Percentiles rank a stretch among this genome's conserved stretches.
These are phyloP conservation scores for Perilla frutescens DNA, from an alignment of 257 asterid species.

Conservation along the genomic window DNA sequence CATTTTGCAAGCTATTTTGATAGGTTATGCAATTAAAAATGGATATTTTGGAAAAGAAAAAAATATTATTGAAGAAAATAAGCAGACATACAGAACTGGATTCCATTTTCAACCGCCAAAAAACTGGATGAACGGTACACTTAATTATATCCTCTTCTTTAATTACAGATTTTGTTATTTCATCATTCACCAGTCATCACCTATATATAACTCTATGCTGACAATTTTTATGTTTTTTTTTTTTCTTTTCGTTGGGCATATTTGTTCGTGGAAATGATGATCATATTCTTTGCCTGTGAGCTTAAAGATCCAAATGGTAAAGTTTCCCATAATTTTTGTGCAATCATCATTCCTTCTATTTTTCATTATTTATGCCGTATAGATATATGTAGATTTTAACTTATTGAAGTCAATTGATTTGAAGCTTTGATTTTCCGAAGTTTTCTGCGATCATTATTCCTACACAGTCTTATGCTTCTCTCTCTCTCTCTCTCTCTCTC, in stretches of 20 bases:
- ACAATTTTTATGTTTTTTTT: neutral
- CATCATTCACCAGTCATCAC: neutral
- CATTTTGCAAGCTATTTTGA: slow-evolving; percentile 29
- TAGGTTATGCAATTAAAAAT: slow-evolving; percentile 32
- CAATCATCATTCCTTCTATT: neutral
- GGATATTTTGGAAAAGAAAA: slow-evolving; percentile 26
- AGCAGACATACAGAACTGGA: slow-evolving; percentile 47
- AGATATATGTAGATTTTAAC: neutral
- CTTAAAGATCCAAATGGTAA: slow-evolving; percentile 79
- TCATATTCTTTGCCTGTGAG: slow-evolving; percentile 18
- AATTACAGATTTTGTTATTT: too few relatives aligned
- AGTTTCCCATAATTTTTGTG: neutral
- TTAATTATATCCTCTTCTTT: neutral
- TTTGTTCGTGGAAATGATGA: slow-evolving; percentile 25
- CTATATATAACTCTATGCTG: neutral
- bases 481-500: too few relatives aligned
- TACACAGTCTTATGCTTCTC: too few relatives aligned
- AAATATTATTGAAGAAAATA: slow-evolving; percentile 16
- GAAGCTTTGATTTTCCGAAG: too few relatives aligned
- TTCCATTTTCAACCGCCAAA: slow-evolving; percentile 58
- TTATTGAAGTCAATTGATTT: neutral
- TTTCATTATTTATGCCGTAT: neutral
- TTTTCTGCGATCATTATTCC: too few relatives aligned
- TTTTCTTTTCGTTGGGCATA: neutral
- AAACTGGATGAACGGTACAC: slow-evolving; percentile 66